phyloP scores from a whole-genome alignment of 108 stramenopile species.

The Skeletonema tropicum region DNA sequence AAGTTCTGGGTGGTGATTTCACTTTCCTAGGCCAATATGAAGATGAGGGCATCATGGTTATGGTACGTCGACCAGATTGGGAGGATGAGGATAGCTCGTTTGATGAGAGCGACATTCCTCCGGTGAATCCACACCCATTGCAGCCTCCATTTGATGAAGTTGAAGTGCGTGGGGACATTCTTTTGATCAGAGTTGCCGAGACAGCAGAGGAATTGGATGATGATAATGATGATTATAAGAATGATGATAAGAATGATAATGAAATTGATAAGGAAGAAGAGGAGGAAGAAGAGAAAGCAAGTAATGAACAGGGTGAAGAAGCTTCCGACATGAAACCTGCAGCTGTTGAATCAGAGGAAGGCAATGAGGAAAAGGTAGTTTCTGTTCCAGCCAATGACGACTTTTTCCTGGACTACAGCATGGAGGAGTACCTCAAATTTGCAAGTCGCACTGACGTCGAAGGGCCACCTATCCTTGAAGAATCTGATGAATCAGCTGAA shows the following conservation, averaged over 20 bases:
- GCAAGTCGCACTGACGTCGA: slow-evolving; percentile 82
- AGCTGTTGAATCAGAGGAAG: slow-evolving; percentile 14
- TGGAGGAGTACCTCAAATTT: slow-evolving; percentile 74
- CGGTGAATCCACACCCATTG: slow-evolving; percentile 73
- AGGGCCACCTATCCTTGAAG: slow-evolving; percentile 21
- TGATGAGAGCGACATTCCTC: slow-evolving; percentile 28
- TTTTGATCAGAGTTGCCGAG: slow-evolving; percentile 79
- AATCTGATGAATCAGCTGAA: slow-evolving; percentile 31
- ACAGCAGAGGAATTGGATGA: slow-evolving; percentile 64
- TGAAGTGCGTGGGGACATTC: slow-evolving; percentile 76
- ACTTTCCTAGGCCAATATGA: slow-evolving; percentile 90
- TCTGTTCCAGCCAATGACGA: slow-evolving; percentile 68
- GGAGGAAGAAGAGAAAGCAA: background rate
- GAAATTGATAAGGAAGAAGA: background rate
- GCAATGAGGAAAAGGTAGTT: slow-evolving; percentile 9
- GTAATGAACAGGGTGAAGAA: background rate
- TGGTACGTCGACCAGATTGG: slow-evolving; percentile 61
- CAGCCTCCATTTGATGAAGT: slow-evolving; percentile 80
- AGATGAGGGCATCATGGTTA: slow-evolving; percentile 81
- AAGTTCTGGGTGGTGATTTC: slow-evolving; percentile 74
- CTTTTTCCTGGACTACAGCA: slow-evolving; percentile 87
- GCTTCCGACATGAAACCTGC: background rate
- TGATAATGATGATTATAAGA: background rate
- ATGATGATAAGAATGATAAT: slow-evolving; percentile 18
- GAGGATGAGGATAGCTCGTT: slow-evolving; percentile 33